Evolutionary conservation across 1,284 basidiomycete genomes (phyloP).

Genomic region (Pascua guehoae): DNA sequence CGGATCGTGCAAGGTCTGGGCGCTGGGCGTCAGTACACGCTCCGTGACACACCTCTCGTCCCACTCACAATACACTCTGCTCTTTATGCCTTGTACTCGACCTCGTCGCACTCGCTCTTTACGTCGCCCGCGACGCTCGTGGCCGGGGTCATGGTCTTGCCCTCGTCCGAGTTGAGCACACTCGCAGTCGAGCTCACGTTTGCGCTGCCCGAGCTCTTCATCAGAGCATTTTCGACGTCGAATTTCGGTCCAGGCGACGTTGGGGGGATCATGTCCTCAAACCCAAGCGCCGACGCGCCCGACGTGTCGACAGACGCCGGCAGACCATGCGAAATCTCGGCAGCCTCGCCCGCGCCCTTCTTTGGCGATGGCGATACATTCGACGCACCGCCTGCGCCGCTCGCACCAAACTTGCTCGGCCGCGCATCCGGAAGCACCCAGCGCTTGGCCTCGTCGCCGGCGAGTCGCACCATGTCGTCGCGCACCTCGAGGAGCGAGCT

Average conservation of each 20-base stretch:
- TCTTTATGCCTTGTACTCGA: conserved; percentile 9
- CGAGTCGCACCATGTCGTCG: conserved; percentile 63
- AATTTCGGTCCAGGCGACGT: conserved; percentile 16
- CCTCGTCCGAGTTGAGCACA: conserved; percentile 20
- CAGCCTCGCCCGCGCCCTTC: conserved; percentile 14
- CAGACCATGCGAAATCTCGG: conserved; percentile 19
- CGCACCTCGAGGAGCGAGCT: conserved; percentile 71
- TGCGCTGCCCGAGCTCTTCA: conserved; percentile 27
- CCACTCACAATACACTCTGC: conserved; percentile 2
- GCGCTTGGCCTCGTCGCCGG: conserved; percentile 57
- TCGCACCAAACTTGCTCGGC: conserved; percentile 23
- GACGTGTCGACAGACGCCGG: conserved; percentile 4
- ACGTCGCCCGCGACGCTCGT: conserved; percentile 25
- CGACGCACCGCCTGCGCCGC: background rate
- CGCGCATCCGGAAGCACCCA: conserved; percentile 70
- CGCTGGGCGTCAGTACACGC: too few species aligned
- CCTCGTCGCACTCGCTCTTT: conserved; percentile 13
- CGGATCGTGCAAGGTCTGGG: too few species aligned
- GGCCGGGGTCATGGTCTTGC: conserved; percentile 22
- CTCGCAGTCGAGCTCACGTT: conserved; percentile 21
- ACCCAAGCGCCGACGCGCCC: conserved; percentile 9
- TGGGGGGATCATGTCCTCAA: conserved; percentile 14
- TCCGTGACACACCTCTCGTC: too few species aligned
- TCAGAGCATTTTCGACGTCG: conserved; percentile 41
- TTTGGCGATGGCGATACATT: conserved; percentile 8